Evolutionary conservation across 1,284 basidiomycete genomes (phyloP).

Genomic region (Pseudozyma hubeiensis): DNA sequence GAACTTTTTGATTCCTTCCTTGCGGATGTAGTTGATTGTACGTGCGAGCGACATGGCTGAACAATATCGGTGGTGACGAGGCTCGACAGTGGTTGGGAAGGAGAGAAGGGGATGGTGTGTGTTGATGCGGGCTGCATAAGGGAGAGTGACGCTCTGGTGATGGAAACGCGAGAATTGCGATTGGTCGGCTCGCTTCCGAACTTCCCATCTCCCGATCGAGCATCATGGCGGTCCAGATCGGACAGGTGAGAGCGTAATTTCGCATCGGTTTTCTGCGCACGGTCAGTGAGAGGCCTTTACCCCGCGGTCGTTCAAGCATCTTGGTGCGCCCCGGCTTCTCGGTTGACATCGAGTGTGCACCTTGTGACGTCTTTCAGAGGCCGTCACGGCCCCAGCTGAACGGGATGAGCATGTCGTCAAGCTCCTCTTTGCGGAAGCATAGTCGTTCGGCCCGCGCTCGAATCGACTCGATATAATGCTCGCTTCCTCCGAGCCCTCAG

Average conservation of each 20-base stretch:
- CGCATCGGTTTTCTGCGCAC: slow-evolving; percentile 1
- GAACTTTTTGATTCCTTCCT: slow-evolving; percentile 62
- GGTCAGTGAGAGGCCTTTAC: slow-evolving; percentile 4
- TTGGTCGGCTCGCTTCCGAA: slow-evolving; percentile 26
- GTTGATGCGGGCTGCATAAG: too few relatives aligned
- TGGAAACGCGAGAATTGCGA: too few relatives aligned
- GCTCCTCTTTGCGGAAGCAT: too few relatives aligned
- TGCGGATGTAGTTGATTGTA: slow-evolving; percentile 61
- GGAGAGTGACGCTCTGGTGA: too few relatives aligned
- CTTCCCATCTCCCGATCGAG: background rate
- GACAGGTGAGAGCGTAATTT: slow-evolving; percentile 8
- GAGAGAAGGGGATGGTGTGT: too few relatives aligned
- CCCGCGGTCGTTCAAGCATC: slow-evolving; percentile 2
- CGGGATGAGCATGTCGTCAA: too few relatives aligned
- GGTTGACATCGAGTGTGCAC: too few relatives aligned
- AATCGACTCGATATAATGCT: too few relatives aligned
- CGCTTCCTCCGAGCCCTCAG: too few relatives aligned
- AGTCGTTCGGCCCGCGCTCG: too few relatives aligned
- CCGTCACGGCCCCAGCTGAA: background rate
- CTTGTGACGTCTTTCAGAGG: slow-evolving; percentile 4
- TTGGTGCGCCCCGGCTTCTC: background rate
- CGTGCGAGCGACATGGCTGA: slow-evolving; percentile 61
- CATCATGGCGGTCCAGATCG: too few relatives aligned
- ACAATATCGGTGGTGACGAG: background rate
- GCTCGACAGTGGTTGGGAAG: too few relatives aligned